phyloP scores from a whole-genome alignment of 225 moss, liverwort and hornwort genomes.

The Marchantia paleacea region DNA sequence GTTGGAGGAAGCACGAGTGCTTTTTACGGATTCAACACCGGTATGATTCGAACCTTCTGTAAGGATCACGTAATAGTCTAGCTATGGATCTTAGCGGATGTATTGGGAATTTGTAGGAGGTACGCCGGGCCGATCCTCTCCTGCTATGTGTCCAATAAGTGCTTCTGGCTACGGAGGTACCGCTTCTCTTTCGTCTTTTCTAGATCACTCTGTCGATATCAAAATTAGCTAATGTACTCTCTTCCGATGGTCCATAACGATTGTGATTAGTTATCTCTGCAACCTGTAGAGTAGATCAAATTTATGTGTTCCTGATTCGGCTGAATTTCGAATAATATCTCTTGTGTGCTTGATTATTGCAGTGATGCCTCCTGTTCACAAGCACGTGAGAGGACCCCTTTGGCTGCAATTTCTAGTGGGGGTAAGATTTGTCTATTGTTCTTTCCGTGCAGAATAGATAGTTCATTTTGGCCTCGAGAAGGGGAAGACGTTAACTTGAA shows the following conservation, averaged over 20 bases:
- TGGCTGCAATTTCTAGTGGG: conserved; percentile 94
- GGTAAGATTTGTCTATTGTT: conserved; percentile 41
- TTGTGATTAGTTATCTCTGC: not conserved
- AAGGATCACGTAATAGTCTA: not conserved
- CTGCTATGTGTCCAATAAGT: not conserved
- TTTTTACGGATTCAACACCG: conserved; percentile 86
- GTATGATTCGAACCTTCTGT: conserved; percentile 32
- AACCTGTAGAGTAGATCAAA: not conserved
- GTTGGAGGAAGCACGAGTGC: conserved; percentile 82
- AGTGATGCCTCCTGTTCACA: conserved; percentile 97
- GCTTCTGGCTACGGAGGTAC: not conserved
- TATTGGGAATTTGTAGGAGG: not conserved
- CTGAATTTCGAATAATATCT: not conserved
- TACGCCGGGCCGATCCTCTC: not conserved
- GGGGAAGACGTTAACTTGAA: not conserved
- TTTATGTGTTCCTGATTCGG: not conserved
- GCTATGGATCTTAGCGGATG: not conserved
- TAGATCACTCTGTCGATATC: not conserved
- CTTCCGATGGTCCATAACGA: not conserved
- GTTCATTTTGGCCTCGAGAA: not conserved
- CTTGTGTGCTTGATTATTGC: conserved; percentile 23
- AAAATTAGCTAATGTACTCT: not conserved
- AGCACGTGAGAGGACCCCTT: conserved; percentile 77
- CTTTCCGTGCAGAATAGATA: not conserved
- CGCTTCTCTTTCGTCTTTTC: not conserved